These are phyloP conservation scores for Takakia lepidozioides DNA, from an alignment of 225 moss, liverwort and hornwort genomes.

Conservation along the genomic window DNA sequence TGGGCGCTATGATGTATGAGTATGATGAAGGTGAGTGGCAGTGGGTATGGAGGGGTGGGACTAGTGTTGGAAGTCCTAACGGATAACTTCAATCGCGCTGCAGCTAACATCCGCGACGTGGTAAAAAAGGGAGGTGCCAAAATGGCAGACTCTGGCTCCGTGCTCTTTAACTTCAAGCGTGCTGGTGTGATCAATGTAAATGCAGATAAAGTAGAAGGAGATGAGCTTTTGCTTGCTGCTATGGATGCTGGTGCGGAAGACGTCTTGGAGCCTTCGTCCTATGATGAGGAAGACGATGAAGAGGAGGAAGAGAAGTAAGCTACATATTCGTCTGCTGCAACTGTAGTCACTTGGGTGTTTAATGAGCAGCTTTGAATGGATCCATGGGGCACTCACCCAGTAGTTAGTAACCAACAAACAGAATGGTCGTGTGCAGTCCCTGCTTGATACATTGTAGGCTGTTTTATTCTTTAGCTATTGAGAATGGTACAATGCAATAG, in stretches of 20 bases:
- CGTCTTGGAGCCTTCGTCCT: constrained; percentile 59
- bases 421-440: too few species aligned
- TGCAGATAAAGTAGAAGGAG: constrained; percentile 37
- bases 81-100: constrained; percentile 88
- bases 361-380: too few species aligned
- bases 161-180: constrained; percentile 89
- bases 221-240: constrained; percentile 77
- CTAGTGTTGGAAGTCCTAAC: constrained; percentile 87
- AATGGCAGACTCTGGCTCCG: constrained; percentile 95
- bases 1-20: too few species aligned
- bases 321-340: too few species aligned
- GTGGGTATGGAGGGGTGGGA: constrained; percentile 90
- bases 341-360: too few species aligned
- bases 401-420: too few species aligned
- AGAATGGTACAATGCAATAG: too few species aligned
- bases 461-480: too few species aligned
- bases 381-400: too few species aligned
- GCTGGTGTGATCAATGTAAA: constrained; percentile 74
- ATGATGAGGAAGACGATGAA: constrained; percentile 56
- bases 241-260: constrained; percentile 99
- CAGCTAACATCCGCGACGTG: constrained; percentile 80
- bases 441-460: too few species aligned
- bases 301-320: constrained; percentile 48
- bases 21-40: too few species aligned
- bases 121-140: constrained; percentile 97